Conservation (phyloP, 2,329 filamentous ascomycete genomes). For the Aureobasidium lini region DNA sequence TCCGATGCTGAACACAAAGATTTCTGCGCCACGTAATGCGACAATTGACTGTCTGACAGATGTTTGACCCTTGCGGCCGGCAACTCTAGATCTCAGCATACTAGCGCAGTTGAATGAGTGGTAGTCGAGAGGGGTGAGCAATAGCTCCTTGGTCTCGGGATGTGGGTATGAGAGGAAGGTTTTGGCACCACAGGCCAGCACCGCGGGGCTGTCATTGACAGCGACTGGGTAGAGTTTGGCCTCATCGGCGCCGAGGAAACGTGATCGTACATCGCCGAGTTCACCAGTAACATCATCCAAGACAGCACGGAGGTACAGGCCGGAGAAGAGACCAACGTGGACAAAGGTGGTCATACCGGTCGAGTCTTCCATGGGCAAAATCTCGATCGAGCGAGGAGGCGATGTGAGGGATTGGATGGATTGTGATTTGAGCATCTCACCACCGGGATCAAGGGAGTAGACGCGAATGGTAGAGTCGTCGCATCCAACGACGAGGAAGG, state of each 20-base stretch:
- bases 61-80: constrained; percentile 58
- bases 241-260: constrained; percentile 85
- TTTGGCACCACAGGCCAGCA: constrained; percentile 82
- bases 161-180: constrained; percentile 97
- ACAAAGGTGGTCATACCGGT: constrained; percentile 83
- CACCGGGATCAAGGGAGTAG: constrained; percentile 67
- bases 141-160: constrained; percentile 76
- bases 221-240: constrained; percentile 89
- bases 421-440: constrained; percentile 18
- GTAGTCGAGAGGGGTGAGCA: constrained; percentile 87
- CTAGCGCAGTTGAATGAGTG: constrained; percentile 85
- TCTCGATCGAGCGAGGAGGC: constrained; percentile 50
- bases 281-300: constrained; percentile 94
- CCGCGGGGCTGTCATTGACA: constrained; percentile 74
- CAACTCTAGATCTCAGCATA: constrained; percentile 62
- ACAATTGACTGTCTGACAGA: constrained; percentile 77
- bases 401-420: constrained; percentile 20
- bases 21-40: constrained; percentile 62
- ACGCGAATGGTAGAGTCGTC: constrained; percentile 95
- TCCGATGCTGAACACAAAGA: constrained; percentile 18
- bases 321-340: constrained; percentile 91
- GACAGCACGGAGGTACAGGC: constrained; percentile 90
- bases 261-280: constrained; percentile 85
- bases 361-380: constrained; percentile 94
- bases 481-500: constrained; percentile 91